phyloP scores from a whole-genome alignment of 225 moss, liverwort and hornwort genomes.

The Anthoceros angustus region DNA sequence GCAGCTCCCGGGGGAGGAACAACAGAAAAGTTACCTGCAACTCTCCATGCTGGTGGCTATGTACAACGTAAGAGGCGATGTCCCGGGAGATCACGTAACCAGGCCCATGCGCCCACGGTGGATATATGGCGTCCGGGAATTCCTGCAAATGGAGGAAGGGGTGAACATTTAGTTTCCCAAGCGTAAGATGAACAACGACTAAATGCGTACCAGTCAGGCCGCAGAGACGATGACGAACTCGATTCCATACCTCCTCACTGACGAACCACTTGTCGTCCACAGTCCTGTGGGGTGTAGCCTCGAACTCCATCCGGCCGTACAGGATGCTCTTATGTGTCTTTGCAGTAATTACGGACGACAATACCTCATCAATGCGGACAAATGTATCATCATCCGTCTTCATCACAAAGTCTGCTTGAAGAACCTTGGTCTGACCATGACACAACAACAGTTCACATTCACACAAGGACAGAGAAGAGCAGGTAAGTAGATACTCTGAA shows the following conservation, averaged over 20 bases:
- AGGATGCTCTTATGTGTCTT: conserved; percentile 35
- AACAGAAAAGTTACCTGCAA: conserved; percentile 13
- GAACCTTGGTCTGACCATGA: conserved; percentile 38
- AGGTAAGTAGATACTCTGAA: neutral
- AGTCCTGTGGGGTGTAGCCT: conserved; percentile 39
- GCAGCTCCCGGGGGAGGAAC: too few species aligned
- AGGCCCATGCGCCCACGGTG: conserved; percentile 40
- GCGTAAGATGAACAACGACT: neutral
- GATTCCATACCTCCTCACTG: conserved; percentile 21
- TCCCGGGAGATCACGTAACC: conserved; percentile 29
- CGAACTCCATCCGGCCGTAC: conserved; percentile 53
- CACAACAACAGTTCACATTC: conserved; percentile 8
- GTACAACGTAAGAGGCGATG: conserved; percentile 24
- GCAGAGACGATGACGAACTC: neutral
- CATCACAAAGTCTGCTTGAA: conserved; percentile 68
- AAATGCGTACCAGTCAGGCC: conserved; percentile 2
- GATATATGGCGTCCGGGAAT: conserved; percentile 13
- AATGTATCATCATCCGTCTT: conserved; percentile 96
- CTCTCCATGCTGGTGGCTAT: conserved; percentile 3
- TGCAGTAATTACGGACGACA: conserved; percentile 30
- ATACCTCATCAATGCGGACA: conserved; percentile 69
- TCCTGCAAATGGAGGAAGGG: conserved; percentile 11
- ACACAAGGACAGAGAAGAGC: neutral
- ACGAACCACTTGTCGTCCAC: conserved; percentile 72
- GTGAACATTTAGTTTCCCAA: neutral